Evolutionary conservation across 441 rosid genomes (phyloP).

Genomic region (Kokia cookei): DNA sequence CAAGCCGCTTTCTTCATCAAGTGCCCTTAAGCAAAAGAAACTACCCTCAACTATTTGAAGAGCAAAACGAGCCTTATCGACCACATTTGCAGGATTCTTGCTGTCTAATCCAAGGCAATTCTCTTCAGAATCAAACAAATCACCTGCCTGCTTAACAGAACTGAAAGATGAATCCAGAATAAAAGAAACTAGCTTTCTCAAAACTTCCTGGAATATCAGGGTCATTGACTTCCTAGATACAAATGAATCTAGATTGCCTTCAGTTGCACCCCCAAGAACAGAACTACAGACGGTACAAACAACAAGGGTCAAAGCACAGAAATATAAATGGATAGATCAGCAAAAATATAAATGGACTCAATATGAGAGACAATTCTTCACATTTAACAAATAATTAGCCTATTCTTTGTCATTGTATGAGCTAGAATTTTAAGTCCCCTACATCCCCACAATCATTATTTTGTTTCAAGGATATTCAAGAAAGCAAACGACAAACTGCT

Average conservation of each 20-base stretch:
- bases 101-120: constrained; percentile 24
- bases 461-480: neutral
- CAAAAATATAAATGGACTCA: neutral
- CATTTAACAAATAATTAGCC: neutral
- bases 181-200: constrained; percentile 47
- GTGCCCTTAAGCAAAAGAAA: constrained; percentile 49
- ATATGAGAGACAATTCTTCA: neutral
- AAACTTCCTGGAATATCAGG: constrained; percentile 44
- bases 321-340: neutral
- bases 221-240: constrained; percentile 49
- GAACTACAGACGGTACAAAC: constrained; percentile 52
- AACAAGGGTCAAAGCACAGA: constrained; percentile 5
- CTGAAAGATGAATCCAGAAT: constrained; percentile 53
- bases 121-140: constrained; percentile 29
- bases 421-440: neutral
- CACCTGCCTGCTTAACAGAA: constrained; percentile 52
- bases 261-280: constrained; percentile 68
- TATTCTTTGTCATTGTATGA: neutral
- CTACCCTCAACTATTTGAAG: constrained; percentile 60
- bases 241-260: constrained; percentile 41
- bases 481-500: neutral
- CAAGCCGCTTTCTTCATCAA: constrained; percentile 48
- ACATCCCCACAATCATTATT: neutral
- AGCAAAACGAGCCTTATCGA: constrained; percentile 54
- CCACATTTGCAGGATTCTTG: constrained; percentile 22